Conservation (phyloP, 2,329 filamentous ascomycete species). For the Ophiocordyceps camponoti-leonardi region DNA sequence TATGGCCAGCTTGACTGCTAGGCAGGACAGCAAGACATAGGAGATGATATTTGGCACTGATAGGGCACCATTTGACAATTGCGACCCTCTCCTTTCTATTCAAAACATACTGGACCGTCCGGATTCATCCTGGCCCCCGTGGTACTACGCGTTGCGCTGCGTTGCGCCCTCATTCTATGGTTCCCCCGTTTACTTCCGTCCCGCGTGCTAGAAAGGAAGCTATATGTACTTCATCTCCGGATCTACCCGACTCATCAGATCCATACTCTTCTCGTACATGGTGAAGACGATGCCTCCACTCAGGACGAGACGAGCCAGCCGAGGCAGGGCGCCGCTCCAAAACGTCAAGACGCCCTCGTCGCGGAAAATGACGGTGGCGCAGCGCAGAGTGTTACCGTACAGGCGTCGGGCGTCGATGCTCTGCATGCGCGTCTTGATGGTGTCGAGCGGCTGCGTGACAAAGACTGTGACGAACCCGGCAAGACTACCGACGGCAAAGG, state of each 20-base stretch:
- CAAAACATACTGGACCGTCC: too few relatives aligned
- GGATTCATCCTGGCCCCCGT: too few relatives aligned
- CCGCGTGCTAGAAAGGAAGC: neutral
- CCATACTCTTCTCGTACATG: constrained; percentile 96
- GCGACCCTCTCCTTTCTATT: too few relatives aligned
- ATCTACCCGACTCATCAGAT: constrained; percentile 62
- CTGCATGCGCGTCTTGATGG: constrained; percentile 96
- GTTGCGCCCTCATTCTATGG: neutral
- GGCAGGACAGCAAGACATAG: too few relatives aligned
- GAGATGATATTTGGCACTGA: too few relatives aligned
- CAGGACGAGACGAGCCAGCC: constrained; percentile 68
- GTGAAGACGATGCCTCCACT: constrained; percentile 97
- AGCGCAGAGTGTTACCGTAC: constrained; percentile 80
- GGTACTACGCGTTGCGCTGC: neutral
- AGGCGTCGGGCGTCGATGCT: constrained; percentile 65
- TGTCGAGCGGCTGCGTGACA: constrained; percentile 63
- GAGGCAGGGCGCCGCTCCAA: constrained; percentile 83
- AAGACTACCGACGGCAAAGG: constrained; percentile 78
- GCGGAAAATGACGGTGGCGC: constrained; percentile 66
- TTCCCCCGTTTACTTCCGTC: too few relatives aligned
- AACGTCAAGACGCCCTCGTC: constrained; percentile 82
- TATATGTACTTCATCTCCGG: constrained; percentile 73
- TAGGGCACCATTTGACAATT: too few relatives aligned
- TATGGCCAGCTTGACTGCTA: too few relatives aligned
- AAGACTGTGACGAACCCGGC: constrained; percentile 86